Conservation (phyloP, 1,284 basidiomycete species). For the Boletus calvinii region DNA sequence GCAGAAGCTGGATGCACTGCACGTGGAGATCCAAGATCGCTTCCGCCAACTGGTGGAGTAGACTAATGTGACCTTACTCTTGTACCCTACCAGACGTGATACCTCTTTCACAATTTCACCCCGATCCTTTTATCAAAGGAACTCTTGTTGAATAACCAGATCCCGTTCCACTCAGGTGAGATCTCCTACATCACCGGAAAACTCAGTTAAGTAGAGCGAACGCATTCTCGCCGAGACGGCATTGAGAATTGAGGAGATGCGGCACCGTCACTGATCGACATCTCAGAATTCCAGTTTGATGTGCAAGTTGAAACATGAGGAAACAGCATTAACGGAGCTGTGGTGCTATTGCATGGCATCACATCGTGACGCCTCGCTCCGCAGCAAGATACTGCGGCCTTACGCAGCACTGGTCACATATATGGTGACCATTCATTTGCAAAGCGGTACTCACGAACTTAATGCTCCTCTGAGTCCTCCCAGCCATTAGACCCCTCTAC, state of each 20-base stretch:
- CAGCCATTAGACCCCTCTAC: neutral
- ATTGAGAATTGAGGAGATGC: neutral
- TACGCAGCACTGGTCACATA: neutral
- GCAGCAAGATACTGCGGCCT: slow-evolving; percentile 20
- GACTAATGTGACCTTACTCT: slow-evolving; percentile 13
- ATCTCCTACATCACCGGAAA: neutral
- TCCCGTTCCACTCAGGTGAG: slow-evolving; percentile 1
- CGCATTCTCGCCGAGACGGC: neutral
- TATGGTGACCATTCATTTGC: neutral
- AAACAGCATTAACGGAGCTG: neutral
- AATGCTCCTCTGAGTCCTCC: neutral
- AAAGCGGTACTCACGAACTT: neutral
- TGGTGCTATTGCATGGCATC: neutral
- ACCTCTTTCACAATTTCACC: slow-evolving; percentile 7
- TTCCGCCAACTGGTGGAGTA: slow-evolving; percentile 86
- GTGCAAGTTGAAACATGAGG: slow-evolving; percentile 5
- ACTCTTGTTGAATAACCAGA: neutral
- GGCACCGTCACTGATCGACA: too few relatives aligned
- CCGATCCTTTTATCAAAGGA: neutral
- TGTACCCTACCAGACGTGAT: slow-evolving; percentile 28
- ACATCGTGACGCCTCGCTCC: neutral
- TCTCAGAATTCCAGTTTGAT: neutral
- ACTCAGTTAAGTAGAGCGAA: neutral
- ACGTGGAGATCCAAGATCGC: slow-evolving; percentile 85
- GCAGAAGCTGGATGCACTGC: slow-evolving; percentile 75